Evolutionary conservation across 192 early-diverging fungal species (phyloP).

Genomic region (Dissophora globulifera): DNA sequence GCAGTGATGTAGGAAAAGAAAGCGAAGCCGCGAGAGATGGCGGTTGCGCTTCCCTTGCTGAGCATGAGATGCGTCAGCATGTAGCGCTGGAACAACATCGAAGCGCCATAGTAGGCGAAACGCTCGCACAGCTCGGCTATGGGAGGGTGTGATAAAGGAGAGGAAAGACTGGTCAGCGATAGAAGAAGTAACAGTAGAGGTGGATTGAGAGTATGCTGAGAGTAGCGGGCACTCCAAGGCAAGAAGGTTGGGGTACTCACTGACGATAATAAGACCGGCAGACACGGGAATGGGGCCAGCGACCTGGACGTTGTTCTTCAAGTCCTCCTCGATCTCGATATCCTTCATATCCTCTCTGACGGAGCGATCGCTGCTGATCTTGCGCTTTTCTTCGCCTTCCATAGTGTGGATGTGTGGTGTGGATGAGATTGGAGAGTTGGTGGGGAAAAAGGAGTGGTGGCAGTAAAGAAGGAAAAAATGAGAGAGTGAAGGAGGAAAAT

Average conservation of each 20-base stretch:
- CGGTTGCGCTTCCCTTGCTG: conserved; percentile 59
- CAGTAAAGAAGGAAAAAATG: neutral
- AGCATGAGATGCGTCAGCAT: conserved; percentile 61
- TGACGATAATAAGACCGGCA: conserved; percentile 53
- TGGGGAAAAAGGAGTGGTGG: neutral
- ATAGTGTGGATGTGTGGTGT: neutral
- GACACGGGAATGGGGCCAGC: conserved; percentile 45
- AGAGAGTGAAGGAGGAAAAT: neutral
- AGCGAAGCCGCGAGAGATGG: conserved; percentile 68
- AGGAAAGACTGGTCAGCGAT: too few relatives aligned
- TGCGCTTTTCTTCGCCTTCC: neutral
- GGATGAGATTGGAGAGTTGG: neutral
- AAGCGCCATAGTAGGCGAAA: conserved; percentile 72
- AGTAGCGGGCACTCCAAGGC: too few relatives aligned
- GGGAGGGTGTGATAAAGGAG: conserved; percentile 34
- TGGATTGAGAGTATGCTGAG: too few relatives aligned
- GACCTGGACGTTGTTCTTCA: conserved; percentile 31
- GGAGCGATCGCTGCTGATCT: neutral
- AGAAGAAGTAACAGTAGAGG: too few relatives aligned
- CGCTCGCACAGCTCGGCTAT: conserved; percentile 71
- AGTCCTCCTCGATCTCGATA: conserved; percentile 3
- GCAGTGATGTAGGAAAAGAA: conserved; percentile 73
- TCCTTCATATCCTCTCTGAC: conserved; percentile 13
- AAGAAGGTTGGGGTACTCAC: too few relatives aligned
- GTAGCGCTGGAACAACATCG: conserved; percentile 71